Conservation (phyloP, 257 asterid species). For the Lithospermum erythrorhizon region DNA sequence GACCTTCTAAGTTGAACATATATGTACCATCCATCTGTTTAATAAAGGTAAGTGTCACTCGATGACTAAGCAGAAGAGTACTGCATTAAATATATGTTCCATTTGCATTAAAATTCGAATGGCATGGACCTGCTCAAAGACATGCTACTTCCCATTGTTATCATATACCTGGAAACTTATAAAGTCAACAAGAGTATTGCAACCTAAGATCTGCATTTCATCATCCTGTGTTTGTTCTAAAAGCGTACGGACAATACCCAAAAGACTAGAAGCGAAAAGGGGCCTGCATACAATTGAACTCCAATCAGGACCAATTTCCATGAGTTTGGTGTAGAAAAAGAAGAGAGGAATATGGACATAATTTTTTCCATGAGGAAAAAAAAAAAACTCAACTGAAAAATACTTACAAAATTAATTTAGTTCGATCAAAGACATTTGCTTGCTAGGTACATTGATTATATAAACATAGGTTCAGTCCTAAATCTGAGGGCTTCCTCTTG, state of each 20-base stretch:
- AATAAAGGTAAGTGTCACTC: constrained; percentile 10
- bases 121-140: background rate
- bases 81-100: background rate
- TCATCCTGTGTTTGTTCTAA: constrained; percentile 30
- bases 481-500: too few relatives aligned
- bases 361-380: too few relatives aligned
- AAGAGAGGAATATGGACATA: too few relatives aligned
- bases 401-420: too few relatives aligned
- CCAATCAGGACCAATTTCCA: background rate
- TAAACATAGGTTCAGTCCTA: too few relatives aligned
- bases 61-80: background rate
- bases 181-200: constrained; percentile 34
- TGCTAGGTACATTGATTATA: background rate
- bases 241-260: constrained; percentile 31
- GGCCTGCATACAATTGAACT: constrained; percentile 28
- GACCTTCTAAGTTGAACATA: constrained; percentile 50
- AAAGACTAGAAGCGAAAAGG: constrained; percentile 38
- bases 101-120: background rate
- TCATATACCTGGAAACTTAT: constrained; percentile 30
- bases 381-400: too few relatives aligned
- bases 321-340: background rate
- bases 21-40: constrained; percentile 35
- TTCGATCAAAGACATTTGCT: background rate
- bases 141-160: background rate
- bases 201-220: constrained; percentile 39